A percentile compares a stretch with the other conserved stretches of the same genome.
phyloP scores from a whole-genome alignment of 2,329 filamentous ascomycete species.

The Colletotrichum euphorbiae region DNA sequence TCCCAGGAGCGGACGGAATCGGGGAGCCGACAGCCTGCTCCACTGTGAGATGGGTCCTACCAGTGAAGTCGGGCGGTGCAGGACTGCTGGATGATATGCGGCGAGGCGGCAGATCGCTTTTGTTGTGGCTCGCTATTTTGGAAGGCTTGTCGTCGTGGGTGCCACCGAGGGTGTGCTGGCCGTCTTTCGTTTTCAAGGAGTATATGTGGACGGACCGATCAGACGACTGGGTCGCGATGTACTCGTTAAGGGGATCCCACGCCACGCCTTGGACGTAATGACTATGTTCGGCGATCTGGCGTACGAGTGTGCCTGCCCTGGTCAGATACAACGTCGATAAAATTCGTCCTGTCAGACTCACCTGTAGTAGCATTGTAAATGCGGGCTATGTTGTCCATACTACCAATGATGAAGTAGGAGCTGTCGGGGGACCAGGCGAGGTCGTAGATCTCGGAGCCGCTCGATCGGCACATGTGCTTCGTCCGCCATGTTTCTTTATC shows the following conservation, averaged over 20 bases:
- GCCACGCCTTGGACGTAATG: conserved; percentile 98
- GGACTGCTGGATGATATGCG: conserved; percentile 93
- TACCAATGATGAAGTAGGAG: conserved; percentile 95
- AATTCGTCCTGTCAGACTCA: conserved; percentile 52
- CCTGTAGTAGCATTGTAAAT: conserved; percentile 96
- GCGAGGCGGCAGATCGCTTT: conserved; percentile 91
- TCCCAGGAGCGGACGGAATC: conserved; percentile 90
- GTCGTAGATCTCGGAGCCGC: conserved; percentile 97
- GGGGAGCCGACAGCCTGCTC: conserved; percentile 78
- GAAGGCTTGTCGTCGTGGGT: conserved; percentile 74
- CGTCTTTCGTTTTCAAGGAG: conserved; percentile 94
- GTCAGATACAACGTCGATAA: conserved; percentile 11
- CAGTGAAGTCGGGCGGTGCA: conserved; percentile 84
- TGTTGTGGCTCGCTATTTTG: conserved; percentile 81
- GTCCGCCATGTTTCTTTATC: conserved; percentile 98
- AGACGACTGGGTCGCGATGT: conserved; percentile 96
- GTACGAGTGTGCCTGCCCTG: conserved; percentile 70
- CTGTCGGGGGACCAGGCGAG: conserved; percentile 99
- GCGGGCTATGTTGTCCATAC: conserved; percentile 98
- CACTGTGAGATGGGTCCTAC: conserved; percentile 72
- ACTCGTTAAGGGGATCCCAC: conserved; percentile 98
- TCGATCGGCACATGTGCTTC: conserved; percentile 97
- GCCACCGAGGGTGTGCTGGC: conserved; percentile 82
- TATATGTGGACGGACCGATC: conserved; percentile 99
- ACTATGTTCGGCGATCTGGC: conserved; percentile 96